Conservation (phyloP, 148 eudicot species). For the Fagopyrum homotropicum region DNA sequence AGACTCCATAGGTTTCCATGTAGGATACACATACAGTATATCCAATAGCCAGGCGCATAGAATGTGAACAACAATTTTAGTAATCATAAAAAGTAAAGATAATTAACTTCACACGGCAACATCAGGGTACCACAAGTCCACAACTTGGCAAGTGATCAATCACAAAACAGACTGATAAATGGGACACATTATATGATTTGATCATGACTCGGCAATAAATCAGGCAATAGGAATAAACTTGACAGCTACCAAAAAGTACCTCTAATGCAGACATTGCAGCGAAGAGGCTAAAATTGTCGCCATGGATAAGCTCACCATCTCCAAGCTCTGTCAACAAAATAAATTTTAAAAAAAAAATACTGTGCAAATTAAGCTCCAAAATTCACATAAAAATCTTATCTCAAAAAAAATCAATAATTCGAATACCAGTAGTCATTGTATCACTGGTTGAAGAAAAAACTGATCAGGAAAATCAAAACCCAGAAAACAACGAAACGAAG, state of each 20-base stretch:
- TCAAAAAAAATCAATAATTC: slow-evolving; percentile 2
- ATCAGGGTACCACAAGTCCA: not conserved
- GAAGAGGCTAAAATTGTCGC: slow-evolving; percentile 87
- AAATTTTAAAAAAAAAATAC: not conserved
- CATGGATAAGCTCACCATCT: slow-evolving; percentile 78
- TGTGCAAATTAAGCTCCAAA: not conserved
- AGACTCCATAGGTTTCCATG: too few relatives aligned
- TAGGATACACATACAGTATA: not conserved
- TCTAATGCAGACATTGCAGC: slow-evolving; percentile 99
- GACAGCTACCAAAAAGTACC: slow-evolving; percentile 38
- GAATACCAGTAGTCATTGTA: not conserved
- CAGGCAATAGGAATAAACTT: slow-evolving; percentile 2
- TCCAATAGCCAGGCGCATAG: not conserved
- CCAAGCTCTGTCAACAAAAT: slow-evolving; percentile 55
- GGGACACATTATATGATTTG: slow-evolving; percentile 1
- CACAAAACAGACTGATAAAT: not conserved
- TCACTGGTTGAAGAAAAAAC: not conserved
- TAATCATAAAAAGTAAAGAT: not conserved
- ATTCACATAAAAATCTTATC: not conserved
- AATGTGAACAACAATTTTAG: not conserved
- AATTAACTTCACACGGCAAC: not conserved
- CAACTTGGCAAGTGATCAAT: not conserved
- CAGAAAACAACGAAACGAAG: slow-evolving; percentile 9
- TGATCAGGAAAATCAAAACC: slow-evolving; percentile 17
- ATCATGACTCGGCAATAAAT: slow-evolving; percentile 2